Evolutionary conservation across 2,329 filamentous ascomycete species (phyloP), one percentile per base, ranked within the genome.

Genomic region (Diaporthe australafricana): DNA sequence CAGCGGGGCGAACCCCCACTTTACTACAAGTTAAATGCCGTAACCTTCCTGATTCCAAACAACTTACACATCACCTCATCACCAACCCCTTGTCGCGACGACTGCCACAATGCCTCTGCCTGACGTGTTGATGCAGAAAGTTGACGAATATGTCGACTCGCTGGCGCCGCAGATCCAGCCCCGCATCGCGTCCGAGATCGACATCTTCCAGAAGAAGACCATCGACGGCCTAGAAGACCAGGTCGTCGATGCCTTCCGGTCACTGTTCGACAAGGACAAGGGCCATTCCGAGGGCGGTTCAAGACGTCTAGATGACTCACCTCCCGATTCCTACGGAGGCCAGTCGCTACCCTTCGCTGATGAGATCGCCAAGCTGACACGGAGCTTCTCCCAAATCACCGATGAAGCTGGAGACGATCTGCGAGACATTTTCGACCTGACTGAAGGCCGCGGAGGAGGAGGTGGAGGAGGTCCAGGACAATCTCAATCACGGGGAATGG

Each of bases 71-170:
- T 50, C 12, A 38, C 45, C 38, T 8, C 60, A 38, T 50, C n/a
- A 3, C 60, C 35, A 22, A 16, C 22, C 30, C 30, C 60, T 20
- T 7, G 11, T 0, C 20, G 20, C 45, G 3, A 25, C 45, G 3
- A 35, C n/a, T 14, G 2, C 14, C 6, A 50, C 30, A 6, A 65
- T 65, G 60, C 60, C 60, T 65, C 45, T 65, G 7, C 60, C 60
- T 2, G 60, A 65, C 5, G 60, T 50, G 12, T 65, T 65, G 30
- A 47, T 32, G 27, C 20, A 65, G 60, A 20, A n/a, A 20, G 60
- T 85, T 2, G 84, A 85, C 79, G 80, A 84, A 20, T 85, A 85
- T 63, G 83, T 85, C 76, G 84, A 85, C 79, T 85, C 83, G 0
- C 82, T 85, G 5, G 82, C 82, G 2, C 84, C 84, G 7, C 82